These are phyloP conservation scores for Colletotrichum sojae DNA, from an alignment of 2,329 filamentous ascomycete genomes.

Conservation along the genomic window DNA sequence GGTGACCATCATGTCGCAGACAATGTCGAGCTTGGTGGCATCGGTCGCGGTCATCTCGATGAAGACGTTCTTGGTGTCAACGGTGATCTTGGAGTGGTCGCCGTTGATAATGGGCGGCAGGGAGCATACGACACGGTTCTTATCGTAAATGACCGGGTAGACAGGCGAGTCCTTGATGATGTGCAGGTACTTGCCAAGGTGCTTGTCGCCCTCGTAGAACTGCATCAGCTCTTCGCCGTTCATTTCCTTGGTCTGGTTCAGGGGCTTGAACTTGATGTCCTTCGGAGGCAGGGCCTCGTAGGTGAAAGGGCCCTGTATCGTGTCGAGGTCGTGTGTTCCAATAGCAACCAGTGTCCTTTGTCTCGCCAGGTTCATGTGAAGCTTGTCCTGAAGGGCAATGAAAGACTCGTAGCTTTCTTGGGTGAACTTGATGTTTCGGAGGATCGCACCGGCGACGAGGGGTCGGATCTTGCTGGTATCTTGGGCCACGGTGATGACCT, in stretches of 20 bases:
- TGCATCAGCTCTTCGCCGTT: constrained; percentile 89
- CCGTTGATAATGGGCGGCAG: constrained; percentile 98
- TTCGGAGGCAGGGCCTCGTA: constrained; percentile 95
- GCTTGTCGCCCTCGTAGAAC: constrained; percentile 95
- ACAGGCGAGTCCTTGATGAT: constrained; percentile 95
- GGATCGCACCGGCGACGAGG: constrained; percentile 88
- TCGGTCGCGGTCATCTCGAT: constrained; percentile 98
- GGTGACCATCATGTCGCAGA: constrained; percentile 93
- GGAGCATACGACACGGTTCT: constrained; percentile 88
- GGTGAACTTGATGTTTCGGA: constrained; percentile 93
- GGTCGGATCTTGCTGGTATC: constrained; percentile 85
- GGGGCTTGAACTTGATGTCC: constrained; percentile 89
- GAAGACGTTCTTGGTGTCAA: constrained; percentile 93
- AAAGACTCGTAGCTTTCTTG: constrained; percentile 95
- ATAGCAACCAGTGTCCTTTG: constrained; percentile 96
- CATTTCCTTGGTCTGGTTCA: constrained; percentile 94
- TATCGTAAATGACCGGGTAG: constrained; percentile 96
- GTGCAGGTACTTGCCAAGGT: constrained; percentile 90
- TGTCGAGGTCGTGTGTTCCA: constrained; percentile 96
- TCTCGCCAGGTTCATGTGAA: constrained; percentile 95
- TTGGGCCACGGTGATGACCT: constrained; percentile 85
- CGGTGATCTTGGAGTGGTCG: constrained; percentile 94
- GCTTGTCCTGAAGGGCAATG: constrained; percentile 97
- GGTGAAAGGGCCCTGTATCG: constrained; percentile 92
- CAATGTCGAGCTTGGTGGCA: constrained; percentile 95